Evolutionary conservation across 768 basidiomycete genomes (phyloP).

Genomic region (Suillus luteus): DNA sequence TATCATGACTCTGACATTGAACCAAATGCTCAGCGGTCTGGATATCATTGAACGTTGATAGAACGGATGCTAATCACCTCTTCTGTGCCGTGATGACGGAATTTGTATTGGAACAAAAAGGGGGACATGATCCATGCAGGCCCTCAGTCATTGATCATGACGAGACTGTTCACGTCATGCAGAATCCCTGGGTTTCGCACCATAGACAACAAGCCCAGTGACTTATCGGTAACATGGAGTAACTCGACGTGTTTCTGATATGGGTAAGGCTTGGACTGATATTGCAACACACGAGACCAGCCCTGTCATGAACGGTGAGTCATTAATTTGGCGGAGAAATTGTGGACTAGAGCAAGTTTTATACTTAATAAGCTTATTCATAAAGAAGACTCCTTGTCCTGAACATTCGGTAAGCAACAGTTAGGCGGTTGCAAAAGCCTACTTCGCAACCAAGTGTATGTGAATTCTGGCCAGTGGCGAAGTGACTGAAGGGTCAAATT

Average conservation of each 20-base stretch:
- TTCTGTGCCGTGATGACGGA: neutral
- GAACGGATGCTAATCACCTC: neutral
- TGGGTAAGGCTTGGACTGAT: neutral
- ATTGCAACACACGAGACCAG: neutral
- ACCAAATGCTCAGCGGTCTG: neutral
- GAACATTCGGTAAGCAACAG: neutral
- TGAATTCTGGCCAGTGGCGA: neutral
- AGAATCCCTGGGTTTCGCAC: neutral
- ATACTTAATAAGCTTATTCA: neutral
- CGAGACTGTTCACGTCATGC: constrained; percentile 1
- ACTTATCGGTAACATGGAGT: neutral
- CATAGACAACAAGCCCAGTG: constrained; percentile 1
- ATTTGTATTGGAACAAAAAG: neutral
- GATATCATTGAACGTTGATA: neutral
- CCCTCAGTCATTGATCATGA: neutral
- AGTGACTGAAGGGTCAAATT: neutral
- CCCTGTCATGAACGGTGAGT: neutral
- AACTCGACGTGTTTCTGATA: neutral
- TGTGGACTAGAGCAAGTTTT: neutral
- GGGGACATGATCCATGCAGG: neutral
- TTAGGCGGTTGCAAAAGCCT: neutral
- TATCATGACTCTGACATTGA: neutral
- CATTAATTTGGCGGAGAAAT: neutral
- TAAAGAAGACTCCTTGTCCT: constrained; percentile 3
- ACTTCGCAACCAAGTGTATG: neutral